Conservation (phyloP, 2,329 filamentous ascomycete species). For the Trichophyton rubrum region DNA sequence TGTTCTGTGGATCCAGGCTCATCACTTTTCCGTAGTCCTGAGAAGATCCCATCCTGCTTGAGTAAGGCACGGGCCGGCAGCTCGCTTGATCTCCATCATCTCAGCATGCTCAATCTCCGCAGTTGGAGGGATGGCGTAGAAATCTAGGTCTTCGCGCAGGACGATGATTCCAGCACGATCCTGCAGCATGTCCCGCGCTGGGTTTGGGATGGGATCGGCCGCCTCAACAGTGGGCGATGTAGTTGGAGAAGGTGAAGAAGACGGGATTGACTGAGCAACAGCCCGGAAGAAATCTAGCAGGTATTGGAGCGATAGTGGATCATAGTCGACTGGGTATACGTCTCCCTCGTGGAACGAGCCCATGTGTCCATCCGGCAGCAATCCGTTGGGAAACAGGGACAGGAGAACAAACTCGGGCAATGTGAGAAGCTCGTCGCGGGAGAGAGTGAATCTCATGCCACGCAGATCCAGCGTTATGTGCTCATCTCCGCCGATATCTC, state of each 20-base stretch:
- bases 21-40: conserved; percentile 84
- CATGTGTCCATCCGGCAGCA: conserved; percentile 93
- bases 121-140: conserved; percentile 85
- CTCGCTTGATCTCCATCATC: conserved; percentile 94
- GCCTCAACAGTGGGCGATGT: conserved; percentile 47
- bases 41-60: conserved; percentile 88
- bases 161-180: conserved; percentile 93
- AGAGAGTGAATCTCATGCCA: conserved; percentile 73
- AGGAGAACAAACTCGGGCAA: conserved; percentile 93
- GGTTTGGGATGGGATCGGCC: conserved; percentile 61
- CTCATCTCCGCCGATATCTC: conserved; percentile 58
- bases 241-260: conserved; percentile 54
- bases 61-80: conserved; percentile 76
- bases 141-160: conserved; percentile 87
- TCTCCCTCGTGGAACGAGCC: conserved; percentile 85
- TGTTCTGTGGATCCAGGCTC: conserved; percentile 95
- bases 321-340: conserved; percentile 95
- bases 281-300: conserved; percentile 98
- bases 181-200: conserved; percentile 65
- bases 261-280: conserved; percentile 82
- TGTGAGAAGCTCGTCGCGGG: conserved; percentile 85
- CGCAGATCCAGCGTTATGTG: conserved; percentile 84
- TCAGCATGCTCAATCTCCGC: conserved; percentile 72
- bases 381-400: conserved; percentile 96
- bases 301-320: conserved; percentile 89